Evolutionary conservation across 305 asterid species (phyloP), one percentile per base, ranked within the genome.

Genomic region (Withania somnifera): DNA sequence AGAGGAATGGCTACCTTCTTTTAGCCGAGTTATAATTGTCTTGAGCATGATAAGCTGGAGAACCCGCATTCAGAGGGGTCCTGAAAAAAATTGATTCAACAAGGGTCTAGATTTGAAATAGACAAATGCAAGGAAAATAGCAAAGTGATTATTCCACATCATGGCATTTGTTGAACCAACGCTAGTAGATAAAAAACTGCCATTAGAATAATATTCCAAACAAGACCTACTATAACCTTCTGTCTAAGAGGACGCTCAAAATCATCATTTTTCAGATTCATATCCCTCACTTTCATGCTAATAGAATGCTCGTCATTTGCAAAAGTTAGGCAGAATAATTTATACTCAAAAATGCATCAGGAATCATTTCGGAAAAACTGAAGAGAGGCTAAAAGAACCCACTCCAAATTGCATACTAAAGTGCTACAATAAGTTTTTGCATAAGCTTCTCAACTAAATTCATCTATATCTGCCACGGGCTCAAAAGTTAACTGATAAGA

Each of bases 11-110:
- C 64, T 54, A 84, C 7, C 58, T 54, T 45, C 85, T 84, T 68
- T 63, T 86, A 51, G 84, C 88, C 3, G 87, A 86, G 78, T 84
- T 40, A 86, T 84, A 81, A 57, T 40, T 56, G 30, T 82, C 73
- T 82, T 86, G 89, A 79, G 85, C 24, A 67, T 82, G 92, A 87
- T 88, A 84, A 56, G 77, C 78, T 14, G 90, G 85, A 26, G 78
- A 28, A 38, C 82, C 80, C 38, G 83, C 88, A 57, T 66, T 60
- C 47, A 63, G 14, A 19, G 93, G 87, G 93, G 87, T 84, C 97
- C 94, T 89, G 90, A 81, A 56, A 68, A 32, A 5, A 45, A 61
- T 40, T 22, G 51, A 81, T 38, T 32, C 30, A 38, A 53, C 71
- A 53, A 54, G 57, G n/a, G 30, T 52, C 60, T 19, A 28, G 54